Evolutionary conservation across 2,329 filamentous ascomycete species (phyloP).

Genomic region (Teratosphaeria viscida): DNA sequence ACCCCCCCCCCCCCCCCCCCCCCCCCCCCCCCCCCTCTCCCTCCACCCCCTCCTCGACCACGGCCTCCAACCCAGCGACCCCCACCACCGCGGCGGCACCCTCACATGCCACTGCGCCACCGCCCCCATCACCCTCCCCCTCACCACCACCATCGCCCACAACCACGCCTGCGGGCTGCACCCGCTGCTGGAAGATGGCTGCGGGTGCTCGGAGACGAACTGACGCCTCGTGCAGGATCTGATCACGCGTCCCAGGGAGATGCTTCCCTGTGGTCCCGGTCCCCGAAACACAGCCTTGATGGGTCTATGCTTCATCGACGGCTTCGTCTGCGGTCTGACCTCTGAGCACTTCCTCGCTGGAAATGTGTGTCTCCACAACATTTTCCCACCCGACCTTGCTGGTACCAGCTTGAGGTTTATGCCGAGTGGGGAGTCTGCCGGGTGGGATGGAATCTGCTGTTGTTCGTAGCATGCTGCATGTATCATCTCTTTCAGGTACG

Average conservation of each 20-base stretch:
- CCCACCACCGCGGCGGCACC: slow-evolving; percentile 49
- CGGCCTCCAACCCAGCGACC: slow-evolving; percentile 46
- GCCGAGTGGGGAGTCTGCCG: background rate
- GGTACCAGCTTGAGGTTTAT: background rate
- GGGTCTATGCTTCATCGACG: background rate
- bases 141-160: slow-evolving; percentile 50
- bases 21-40: background rate
- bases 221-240: background rate
- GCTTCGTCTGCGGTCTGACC: background rate
- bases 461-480: background rate
- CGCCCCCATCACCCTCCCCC: slow-evolving; percentile 47
- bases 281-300: background rate
- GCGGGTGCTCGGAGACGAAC: background rate
- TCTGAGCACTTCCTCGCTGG: background rate
- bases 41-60: slow-evolving; percentile 55
- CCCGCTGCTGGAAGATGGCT: slow-evolving; percentile 55
- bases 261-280: background rate
- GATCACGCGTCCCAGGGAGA: background rate
- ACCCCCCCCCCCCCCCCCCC: too few relatives aligned
- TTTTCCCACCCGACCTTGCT: background rate
- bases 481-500: background rate
- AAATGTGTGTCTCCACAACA: background rate
- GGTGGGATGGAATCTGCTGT: background rate
- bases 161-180: slow-evolving; percentile 65
- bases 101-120: slow-evolving; percentile 50